A percentile compares a stretch with the other conserved stretches of the same genome.
phyloP scores from a whole-genome alignment of 139 green algal species.

The Penium margaritaceum region DNA sequence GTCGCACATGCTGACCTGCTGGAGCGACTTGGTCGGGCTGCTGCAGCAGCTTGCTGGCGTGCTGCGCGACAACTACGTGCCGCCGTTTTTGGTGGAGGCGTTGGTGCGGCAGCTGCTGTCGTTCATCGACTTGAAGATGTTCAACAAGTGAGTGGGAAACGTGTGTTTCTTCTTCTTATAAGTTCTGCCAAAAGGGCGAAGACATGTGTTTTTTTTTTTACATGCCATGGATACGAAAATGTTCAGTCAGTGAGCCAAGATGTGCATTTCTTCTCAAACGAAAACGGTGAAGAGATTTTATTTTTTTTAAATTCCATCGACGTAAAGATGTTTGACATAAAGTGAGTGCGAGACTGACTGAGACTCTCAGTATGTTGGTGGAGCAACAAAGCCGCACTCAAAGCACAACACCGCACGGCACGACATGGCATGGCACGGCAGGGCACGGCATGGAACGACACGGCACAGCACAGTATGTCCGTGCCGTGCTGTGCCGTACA shows the following conservation, averaged over 20 bases:
- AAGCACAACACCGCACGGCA: no score
- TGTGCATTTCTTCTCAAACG: neutral
- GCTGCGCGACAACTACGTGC: neutral
- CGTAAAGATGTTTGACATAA: no score
- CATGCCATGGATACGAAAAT: neutral
- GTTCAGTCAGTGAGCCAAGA: neutral
- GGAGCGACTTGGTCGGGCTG: slow-evolving; percentile 1
- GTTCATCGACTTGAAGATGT: slow-evolving; percentile 19
- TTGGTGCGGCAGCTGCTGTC: slow-evolving; percentile 1
- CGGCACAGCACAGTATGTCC: no score
- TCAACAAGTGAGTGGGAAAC: slow-evolving; percentile 21
- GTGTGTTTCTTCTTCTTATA: neutral
- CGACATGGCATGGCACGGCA: no score
- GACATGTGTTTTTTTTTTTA: no score
- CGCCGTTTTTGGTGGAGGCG: slow-evolving; percentile 1
- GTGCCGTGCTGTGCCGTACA: no score
- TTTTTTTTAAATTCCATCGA: no score
- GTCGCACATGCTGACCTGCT: slow-evolving; percentile 5
- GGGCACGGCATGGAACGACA: no score
- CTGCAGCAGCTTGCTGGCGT: neutral
- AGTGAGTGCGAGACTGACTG: no score
- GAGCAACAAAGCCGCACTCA: no score
- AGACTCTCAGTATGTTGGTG: no score
- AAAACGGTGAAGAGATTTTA: no score
- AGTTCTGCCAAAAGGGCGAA: neutral